Conservation (phyloP, 2,329 filamentous ascomycete species). For the Cercospora beticola region DNA sequence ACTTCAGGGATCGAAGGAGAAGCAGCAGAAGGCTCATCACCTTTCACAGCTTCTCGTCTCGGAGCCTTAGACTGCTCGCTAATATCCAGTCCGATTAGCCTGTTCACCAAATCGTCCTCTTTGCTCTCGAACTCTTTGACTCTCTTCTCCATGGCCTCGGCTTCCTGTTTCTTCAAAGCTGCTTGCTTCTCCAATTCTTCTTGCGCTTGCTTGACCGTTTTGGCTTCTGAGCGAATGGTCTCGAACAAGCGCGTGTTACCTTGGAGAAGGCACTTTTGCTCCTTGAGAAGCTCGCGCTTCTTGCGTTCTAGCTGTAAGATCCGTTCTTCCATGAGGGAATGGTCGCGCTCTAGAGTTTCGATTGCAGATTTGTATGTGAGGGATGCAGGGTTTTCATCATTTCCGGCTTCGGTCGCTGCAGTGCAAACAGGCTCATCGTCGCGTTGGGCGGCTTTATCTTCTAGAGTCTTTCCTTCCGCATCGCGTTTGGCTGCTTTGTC, state of each 20-base stretch:
- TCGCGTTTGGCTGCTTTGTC: not conserved
- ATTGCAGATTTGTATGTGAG: not conserved
- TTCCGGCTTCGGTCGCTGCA: not conserved
- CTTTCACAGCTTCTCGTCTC: not conserved
- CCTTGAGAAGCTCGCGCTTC: not conserved
- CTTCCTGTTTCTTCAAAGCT: not conserved
- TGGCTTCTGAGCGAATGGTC: not conserved
- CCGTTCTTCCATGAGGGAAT: not conserved
- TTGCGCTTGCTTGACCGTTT: not conserved
- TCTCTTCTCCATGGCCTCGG: not conserved
- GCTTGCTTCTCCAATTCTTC: not conserved
- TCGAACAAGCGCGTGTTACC: not conserved
- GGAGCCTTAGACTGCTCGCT: not conserved
- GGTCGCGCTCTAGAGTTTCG: not conserved
- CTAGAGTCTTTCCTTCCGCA: not conserved
- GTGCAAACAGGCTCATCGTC: not conserved
- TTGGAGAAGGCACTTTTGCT: not conserved
- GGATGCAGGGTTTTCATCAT: not conserved
- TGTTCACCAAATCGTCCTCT: not conserved
- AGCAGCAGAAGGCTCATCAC: not conserved
- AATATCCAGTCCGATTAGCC: not conserved
- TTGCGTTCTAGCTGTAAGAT: not conserved
- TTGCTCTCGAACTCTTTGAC: not conserved
- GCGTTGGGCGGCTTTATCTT: not conserved
- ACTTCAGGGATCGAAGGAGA: not conserved